These are phyloP conservation scores for Aspergillus quadricinctus DNA, from an alignment of 2,329 filamentous ascomycete species.

Conservation along the genomic window DNA sequence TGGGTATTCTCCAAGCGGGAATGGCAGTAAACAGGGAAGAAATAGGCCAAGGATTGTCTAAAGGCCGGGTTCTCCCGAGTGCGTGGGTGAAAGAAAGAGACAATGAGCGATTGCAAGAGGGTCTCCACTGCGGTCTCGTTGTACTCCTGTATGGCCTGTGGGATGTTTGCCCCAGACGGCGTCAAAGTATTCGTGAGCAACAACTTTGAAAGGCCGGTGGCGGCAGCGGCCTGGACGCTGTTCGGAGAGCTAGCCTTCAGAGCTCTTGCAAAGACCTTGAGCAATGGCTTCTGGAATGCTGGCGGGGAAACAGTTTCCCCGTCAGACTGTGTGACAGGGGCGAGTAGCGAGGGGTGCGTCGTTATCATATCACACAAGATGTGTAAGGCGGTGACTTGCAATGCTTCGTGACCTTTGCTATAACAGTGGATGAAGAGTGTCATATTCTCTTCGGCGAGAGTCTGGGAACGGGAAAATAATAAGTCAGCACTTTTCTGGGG, in stretches of 20 bases:
- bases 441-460: slow-evolving; percentile 86
- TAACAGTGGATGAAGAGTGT: slow-evolving; percentile 95
- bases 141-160: slow-evolving; percentile 36
- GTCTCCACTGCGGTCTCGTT: slow-evolving; percentile 60
- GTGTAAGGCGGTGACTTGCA: slow-evolving; percentile 86
- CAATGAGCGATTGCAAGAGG: slow-evolving; percentile 76
- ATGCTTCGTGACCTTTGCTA: slow-evolving; percentile 79
- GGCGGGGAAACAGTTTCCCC: slow-evolving; percentile 47
- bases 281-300: slow-evolving; percentile 56
- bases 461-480: slow-evolving; percentile 39
- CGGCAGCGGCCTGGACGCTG: slow-evolving; percentile 75
- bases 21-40: slow-evolving; percentile 91
- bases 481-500: neutral
- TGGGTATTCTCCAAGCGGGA: slow-evolving; percentile 76
- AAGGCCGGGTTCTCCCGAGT: slow-evolving; percentile 76
- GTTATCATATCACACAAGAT: slow-evolving; percentile 91
- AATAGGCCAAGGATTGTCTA: slow-evolving; percentile 84
- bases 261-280: slow-evolving; percentile 82
- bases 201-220: slow-evolving; percentile 78
- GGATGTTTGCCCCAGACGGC: slow-evolving; percentile 51
- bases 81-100: slow-evolving; percentile 85
- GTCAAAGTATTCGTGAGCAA: slow-evolving; percentile 72
- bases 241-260: slow-evolving; percentile 67
- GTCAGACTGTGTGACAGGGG: slow-evolving; percentile 46
- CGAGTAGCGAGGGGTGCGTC: slow-evolving; percentile 76